phyloP scores from a whole-genome alignment of 1,284 basidiomycete genomes.

The Ganoderma meredithae region DNA sequence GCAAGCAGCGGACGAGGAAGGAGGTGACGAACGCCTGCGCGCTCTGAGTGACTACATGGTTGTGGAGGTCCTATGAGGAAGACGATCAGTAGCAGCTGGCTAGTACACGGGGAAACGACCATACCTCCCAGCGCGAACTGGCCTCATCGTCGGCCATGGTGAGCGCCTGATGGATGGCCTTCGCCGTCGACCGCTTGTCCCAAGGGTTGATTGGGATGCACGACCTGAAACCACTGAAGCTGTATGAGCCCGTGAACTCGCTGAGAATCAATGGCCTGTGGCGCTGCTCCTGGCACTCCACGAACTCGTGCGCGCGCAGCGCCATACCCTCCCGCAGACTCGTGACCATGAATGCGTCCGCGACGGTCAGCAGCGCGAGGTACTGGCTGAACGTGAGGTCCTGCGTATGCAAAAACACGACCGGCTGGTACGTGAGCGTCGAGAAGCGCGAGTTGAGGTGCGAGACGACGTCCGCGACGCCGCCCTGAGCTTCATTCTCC shows the following conservation, averaged over 20 bases:
- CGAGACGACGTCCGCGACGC: conserved; percentile 80
- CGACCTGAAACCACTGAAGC: conserved; percentile 84
- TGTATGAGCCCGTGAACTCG: conserved; percentile 90
- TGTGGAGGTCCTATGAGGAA: conserved; percentile 71
- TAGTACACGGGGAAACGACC: conserved; percentile 19
- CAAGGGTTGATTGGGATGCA: conserved; percentile 89
- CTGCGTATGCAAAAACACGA: conserved; percentile 88
- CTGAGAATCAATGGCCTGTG: conserved; percentile 80
- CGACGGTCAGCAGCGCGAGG: conserved; percentile 81
- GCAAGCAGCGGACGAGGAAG: conserved; percentile 78
- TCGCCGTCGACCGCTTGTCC: conserved; percentile 77
- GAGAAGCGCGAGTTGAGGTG: conserved; percentile 86
- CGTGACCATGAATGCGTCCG: conserved; percentile 89
- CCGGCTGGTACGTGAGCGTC: conserved; percentile 86
- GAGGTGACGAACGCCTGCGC: conserved; percentile 85
- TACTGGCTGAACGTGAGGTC: conserved; percentile 90
- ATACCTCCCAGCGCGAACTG: conserved; percentile 75
- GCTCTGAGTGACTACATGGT: conserved; percentile 87
- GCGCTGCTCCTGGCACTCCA: conserved; percentile 79
- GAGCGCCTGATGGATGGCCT: conserved; percentile 80
- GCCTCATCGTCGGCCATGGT: conserved; percentile 83
- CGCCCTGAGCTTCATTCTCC: conserved; percentile 77
- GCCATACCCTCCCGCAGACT: conserved; percentile 91
- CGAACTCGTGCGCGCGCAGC: conserved; percentile 81
- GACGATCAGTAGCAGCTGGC: neutral